phyloP scores from a whole-genome alignment of 306 rosid species.

The Crotalaria pallida region DNA sequence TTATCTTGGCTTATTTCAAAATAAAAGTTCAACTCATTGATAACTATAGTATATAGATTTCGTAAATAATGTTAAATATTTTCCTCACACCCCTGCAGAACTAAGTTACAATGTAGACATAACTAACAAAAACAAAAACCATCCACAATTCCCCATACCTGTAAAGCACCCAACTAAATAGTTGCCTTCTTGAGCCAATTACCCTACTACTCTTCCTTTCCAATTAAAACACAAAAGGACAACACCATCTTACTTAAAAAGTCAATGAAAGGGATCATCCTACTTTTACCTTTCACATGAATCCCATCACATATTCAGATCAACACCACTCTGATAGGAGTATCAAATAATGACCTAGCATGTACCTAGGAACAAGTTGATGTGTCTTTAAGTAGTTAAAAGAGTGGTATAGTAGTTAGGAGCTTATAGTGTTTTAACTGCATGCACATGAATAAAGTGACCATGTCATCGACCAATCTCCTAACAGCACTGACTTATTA shows the following conservation, averaged over 20 bases:
- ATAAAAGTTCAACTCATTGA: neutral
- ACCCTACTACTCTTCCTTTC: constrained; percentile 16
- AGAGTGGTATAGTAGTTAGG: constrained; percentile 25
- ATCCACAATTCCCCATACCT: constrained; percentile 10
- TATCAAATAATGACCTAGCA: constrained; percentile 13
- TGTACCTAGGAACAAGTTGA: constrained; percentile 12
- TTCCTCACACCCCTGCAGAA: neutral
- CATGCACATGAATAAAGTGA: constrained; percentile 53
- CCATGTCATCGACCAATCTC: constrained; percentile 35
- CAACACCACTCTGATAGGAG: constrained; percentile 6
- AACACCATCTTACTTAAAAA: constrained; percentile 23
- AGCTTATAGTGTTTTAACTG: constrained; percentile 33
- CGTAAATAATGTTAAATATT: neutral
- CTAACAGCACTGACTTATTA: neutral
- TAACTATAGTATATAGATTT: constrained; percentile 11
- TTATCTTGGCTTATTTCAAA: neutral
- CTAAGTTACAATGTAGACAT: constrained; percentile 8
- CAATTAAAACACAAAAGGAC: constrained; percentile 28
- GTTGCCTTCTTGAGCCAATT: constrained; percentile 18
- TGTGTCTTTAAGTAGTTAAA: constrained; percentile 25
- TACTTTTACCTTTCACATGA: constrained; percentile 27
- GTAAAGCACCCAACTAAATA: constrained; percentile 24
- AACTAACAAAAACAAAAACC: constrained; percentile 1
- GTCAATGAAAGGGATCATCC: constrained; percentile 10
- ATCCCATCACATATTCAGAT: constrained; percentile 1